Conservation (phyloP, 1,284 basidiomycete genomes). For the Naganishia albida region DNA sequence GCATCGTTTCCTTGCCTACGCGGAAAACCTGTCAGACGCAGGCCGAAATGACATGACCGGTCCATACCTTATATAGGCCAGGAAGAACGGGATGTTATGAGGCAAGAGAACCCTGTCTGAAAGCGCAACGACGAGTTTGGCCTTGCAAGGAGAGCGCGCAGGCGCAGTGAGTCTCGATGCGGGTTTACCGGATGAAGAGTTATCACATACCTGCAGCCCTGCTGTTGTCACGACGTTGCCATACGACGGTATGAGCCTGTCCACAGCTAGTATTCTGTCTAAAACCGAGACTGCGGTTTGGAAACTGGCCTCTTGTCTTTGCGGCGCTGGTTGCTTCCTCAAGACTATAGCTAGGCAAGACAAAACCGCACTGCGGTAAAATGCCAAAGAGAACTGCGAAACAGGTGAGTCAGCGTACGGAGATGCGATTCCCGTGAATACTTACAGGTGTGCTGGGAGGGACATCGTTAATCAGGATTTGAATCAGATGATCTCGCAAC, state of each 20-base stretch:
- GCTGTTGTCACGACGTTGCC: constrained; percentile 93
- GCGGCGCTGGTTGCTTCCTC: constrained; percentile 21
- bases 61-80: constrained; percentile 80
- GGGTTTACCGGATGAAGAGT: constrained; percentile 38
- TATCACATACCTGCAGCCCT: constrained; percentile 70
- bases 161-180: not conserved
- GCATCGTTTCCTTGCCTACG: constrained; percentile 86
- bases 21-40: constrained; percentile 6
- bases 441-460: constrained; percentile 14
- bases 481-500: constrained; percentile 21
- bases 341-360: constrained; percentile 23
- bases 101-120: constrained; percentile 77
- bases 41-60: not conserved
- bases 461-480: constrained; percentile 15
- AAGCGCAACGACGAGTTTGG: constrained; percentile 64
- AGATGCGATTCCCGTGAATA: not conserved
- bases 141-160: not conserved
- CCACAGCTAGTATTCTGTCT: constrained; percentile 90
- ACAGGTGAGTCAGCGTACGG: not conserved
- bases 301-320: constrained; percentile 56
- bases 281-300: constrained; percentile 75
- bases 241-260: constrained; percentile 88
- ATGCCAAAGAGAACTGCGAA: constrained; percentile 29
- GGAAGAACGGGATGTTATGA: constrained; percentile 76
- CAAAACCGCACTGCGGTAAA: constrained; percentile 24